A percentile compares a stretch with the other conserved stretches of the same genome.
These are phyloP conservation scores for Ogataea naganishii DNA, from an alignment of 805 yeast genomes.

Conservation along the genomic window DNA sequence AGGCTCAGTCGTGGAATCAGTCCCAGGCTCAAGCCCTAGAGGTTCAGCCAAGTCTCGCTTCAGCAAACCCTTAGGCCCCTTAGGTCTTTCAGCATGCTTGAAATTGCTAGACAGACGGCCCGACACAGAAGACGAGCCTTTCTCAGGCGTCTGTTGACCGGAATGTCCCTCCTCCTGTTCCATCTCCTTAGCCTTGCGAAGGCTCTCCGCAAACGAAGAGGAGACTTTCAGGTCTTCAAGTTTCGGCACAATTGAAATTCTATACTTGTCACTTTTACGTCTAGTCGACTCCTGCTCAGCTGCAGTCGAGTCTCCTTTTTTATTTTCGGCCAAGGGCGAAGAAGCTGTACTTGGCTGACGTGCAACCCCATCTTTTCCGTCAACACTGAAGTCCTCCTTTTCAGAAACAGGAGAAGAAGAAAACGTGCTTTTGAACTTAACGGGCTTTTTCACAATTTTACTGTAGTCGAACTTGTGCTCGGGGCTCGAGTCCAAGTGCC, in stretches of 20 bases:
- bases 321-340: constrained; percentile 5
- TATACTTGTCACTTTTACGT: too few relatives aligned
- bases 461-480: too few relatives aligned
- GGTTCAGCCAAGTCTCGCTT: too few relatives aligned
- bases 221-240: constrained; percentile 2
- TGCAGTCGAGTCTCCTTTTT: constrained; percentile 2
- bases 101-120: constrained; percentile 8
- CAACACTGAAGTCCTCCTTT: too few relatives aligned
- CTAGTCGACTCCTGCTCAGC: constrained; percentile 1
- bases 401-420: constrained; percentile 18
- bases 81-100: constrained; percentile 6
- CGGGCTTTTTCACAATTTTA: constrained; percentile 10
- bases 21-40: constrained; percentile 3
- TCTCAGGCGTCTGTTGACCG: too few relatives aligned
- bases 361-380: too few relatives aligned
- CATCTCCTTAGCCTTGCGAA: neutral
- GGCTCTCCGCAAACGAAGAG: constrained; percentile 1
- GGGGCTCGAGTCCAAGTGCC: too few relatives aligned
- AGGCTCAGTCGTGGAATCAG: neutral
- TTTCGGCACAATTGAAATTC: neutral
- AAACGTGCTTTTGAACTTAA: constrained; percentile 15
- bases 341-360: too few relatives aligned
- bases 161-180: constrained; percentile 2
- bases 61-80: constrained; percentile 3
- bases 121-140: constrained; percentile 6